Percentiles rank a stretch among this genome's conserved stretches.
Conservation (phyloP, 805 yeast species). For the Starmerella riodocensis region DNA sequence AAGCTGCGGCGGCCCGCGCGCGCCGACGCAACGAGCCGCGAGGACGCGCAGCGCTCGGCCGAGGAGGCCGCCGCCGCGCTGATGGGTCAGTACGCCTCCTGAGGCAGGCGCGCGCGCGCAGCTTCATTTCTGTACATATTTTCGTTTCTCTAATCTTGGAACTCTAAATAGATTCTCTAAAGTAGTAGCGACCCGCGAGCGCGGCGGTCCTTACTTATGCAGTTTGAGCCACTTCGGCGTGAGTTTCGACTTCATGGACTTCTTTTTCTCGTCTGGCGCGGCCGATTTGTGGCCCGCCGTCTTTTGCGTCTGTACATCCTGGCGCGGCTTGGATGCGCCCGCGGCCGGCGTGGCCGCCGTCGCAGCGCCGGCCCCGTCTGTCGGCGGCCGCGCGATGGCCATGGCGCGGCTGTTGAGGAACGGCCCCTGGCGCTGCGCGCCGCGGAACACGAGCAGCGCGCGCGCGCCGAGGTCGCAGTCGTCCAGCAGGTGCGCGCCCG, state of each 20-base stretch:
- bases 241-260: conserved; percentile 2
- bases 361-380: neutral
- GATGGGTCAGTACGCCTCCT: too few relatives aligned
- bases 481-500: conserved; percentile 26
- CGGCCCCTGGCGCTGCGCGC: conserved; percentile 13
- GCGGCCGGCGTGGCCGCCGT: too few relatives aligned
- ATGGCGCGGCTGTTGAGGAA: conserved; percentile 16
- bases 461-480: conserved; percentile 33
- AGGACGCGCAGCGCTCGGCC: too few relatives aligned
- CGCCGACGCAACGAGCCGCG: too few relatives aligned
- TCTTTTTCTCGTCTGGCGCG: neutral
- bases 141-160: neutral
- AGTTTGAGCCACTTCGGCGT: conserved; percentile 23
- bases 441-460: conserved; percentile 33
- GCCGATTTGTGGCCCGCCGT: neutral
- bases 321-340: too few relatives aligned
- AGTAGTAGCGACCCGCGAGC: too few relatives aligned
- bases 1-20: too few relatives aligned
- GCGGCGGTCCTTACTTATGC: conserved; percentile 8
- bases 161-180: neutral
- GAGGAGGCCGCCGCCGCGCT: too few relatives aligned
- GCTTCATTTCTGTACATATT: neutral
- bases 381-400: conserved; percentile 1
- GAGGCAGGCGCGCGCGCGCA: too few relatives aligned
- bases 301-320: too few relatives aligned